Conservation (phyloP, 2,329 filamentous ascomycete genomes). For the Lasiodiplodia citricola region DNA sequence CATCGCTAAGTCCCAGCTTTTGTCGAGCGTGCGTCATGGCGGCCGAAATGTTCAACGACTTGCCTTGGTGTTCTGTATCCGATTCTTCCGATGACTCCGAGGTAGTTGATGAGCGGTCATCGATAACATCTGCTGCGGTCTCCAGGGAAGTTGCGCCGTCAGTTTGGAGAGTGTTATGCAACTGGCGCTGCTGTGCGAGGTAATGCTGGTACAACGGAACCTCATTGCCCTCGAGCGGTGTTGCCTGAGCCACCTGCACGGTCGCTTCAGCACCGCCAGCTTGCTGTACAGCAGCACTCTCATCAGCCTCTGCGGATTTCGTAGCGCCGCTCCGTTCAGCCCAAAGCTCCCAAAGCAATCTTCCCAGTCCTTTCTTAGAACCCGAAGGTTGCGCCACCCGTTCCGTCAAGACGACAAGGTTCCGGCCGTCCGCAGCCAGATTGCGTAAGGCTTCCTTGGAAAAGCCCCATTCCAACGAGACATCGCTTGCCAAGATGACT, state of each 20-base stretch:
- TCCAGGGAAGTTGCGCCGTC: slow-evolving; percentile 72
- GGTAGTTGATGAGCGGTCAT: slow-evolving; percentile 85
- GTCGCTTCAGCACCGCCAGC: slow-evolving; percentile 59
- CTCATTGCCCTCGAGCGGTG: slow-evolving; percentile 76
- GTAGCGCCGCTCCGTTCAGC: slow-evolving; percentile 36
- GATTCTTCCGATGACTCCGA: slow-evolving; percentile 88
- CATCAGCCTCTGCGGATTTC: slow-evolving; percentile 44
- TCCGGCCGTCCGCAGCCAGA: slow-evolving; percentile 77
- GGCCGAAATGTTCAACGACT: slow-evolving; percentile 85
- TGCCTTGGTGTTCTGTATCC: slow-evolving; percentile 87
- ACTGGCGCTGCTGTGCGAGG: slow-evolving; percentile 83
- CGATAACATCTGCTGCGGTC: slow-evolving; percentile 72
- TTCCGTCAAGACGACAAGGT: slow-evolving; percentile 87
- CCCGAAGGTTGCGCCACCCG: slow-evolving; percentile 56
- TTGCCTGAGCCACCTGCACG: slow-evolving; percentile 52
- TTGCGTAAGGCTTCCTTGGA: slow-evolving; percentile 78
- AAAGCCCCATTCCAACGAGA: slow-evolving; percentile 92
- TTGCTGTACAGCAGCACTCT: slow-evolving; percentile 69
- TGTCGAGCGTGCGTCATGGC: slow-evolving; percentile 84
- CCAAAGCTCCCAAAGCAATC: slow-evolving; percentile 72
- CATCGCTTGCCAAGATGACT: slow-evolving; percentile 90
- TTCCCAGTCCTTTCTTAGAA: slow-evolving; percentile 59
- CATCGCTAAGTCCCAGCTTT: slow-evolving; percentile 84
- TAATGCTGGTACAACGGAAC: slow-evolving; percentile 87
- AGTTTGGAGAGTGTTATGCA: slow-evolving; percentile 79